Conservation (phyloP, 2,329 filamentous ascomycete species). For the Alternaria solani region DNA sequence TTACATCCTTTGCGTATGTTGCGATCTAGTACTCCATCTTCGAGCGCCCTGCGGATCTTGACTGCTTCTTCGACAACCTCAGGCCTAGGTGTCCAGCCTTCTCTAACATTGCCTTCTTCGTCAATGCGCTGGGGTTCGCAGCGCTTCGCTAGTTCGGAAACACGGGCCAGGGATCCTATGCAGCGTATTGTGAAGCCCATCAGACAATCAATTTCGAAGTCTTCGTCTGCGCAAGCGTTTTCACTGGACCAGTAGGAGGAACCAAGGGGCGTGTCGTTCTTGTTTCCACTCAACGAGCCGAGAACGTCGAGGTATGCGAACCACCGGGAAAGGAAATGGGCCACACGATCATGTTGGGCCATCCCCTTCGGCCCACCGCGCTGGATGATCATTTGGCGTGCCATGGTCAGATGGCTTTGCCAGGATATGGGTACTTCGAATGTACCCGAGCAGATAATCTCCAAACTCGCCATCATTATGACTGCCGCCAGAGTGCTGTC, state of each 20-base stretch:
- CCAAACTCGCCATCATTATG: conserved; percentile 83
- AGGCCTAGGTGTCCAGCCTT: conserved; percentile 66
- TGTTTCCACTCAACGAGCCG: conserved; percentile 71
- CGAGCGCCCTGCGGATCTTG: conserved; percentile 67
- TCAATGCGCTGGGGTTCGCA: conserved; percentile 73
- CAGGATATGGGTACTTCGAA: conserved; percentile 83
- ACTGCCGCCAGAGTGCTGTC: conserved; percentile 79
- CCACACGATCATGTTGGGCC: conserved; percentile 60
- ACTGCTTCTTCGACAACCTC: conserved; percentile 66
- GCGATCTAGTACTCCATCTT: conserved; percentile 57
- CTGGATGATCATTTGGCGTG: conserved; percentile 76
- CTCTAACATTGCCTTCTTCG: conserved; percentile 58
- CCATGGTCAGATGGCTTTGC: conserved; percentile 80
- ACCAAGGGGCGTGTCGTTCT: conserved; percentile 54
- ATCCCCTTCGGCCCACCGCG: conserved; percentile 67
- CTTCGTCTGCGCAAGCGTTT: conserved; percentile 65
- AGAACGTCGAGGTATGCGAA: conserved; percentile 84
- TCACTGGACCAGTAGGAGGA: conserved; percentile 52
- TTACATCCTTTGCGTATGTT: conserved; percentile 53
- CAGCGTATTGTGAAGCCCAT: conserved; percentile 79
- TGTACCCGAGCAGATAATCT: conserved; percentile 82
- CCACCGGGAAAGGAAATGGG: conserved; percentile 82
- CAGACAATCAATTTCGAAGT: conserved; percentile 78
- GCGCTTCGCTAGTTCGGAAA: conserved; percentile 73
- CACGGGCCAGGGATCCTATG: conserved; percentile 73